A percentile compares a stretch with the other conserved stretches of the same genome.
These are phyloP conservation scores for Chrysoporthe cubensis DNA, from an alignment of 2,329 filamentous ascomycete species.

Conservation along the genomic window DNA sequence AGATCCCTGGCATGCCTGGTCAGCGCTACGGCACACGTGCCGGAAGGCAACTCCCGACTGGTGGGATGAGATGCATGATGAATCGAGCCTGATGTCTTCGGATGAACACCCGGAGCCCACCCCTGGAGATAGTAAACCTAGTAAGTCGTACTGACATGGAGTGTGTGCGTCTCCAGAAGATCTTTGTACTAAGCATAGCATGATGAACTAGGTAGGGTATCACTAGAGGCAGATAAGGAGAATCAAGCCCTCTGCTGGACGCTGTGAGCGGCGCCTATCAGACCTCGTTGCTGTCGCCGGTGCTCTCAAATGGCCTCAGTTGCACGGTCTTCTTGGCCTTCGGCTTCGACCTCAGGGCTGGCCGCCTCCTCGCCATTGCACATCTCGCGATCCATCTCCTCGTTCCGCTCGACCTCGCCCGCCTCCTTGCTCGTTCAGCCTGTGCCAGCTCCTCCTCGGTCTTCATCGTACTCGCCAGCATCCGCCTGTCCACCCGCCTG, in stretches of 20 bases:
- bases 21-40: constrained; percentile 20
- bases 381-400: background rate
- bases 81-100: constrained; percentile 4
- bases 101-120: constrained; percentile 13
- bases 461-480: constrained; percentile 37
- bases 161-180: no score
- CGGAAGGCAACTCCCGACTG: constrained; percentile 10
- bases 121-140: no score
- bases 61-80: constrained; percentile 10
- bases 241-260: no score
- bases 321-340: no score
- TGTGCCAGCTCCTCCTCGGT: constrained; percentile 12
- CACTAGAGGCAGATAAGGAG: no score
- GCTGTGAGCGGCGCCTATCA: no score
- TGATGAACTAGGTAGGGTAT: no score
- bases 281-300: no score
- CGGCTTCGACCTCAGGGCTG: no score
- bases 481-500: constrained; percentile 49
- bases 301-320: no score
- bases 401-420: background rate
- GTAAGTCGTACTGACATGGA: no score
- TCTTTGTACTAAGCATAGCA: no score
- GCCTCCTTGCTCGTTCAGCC: constrained; percentile 6
- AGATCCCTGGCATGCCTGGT: background rate
- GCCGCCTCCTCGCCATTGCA: background rate